Base-by-base conservation (phyloP, 2,329 filamentous ascomycete species). In the Fusarium protoensiforme region DNA sequence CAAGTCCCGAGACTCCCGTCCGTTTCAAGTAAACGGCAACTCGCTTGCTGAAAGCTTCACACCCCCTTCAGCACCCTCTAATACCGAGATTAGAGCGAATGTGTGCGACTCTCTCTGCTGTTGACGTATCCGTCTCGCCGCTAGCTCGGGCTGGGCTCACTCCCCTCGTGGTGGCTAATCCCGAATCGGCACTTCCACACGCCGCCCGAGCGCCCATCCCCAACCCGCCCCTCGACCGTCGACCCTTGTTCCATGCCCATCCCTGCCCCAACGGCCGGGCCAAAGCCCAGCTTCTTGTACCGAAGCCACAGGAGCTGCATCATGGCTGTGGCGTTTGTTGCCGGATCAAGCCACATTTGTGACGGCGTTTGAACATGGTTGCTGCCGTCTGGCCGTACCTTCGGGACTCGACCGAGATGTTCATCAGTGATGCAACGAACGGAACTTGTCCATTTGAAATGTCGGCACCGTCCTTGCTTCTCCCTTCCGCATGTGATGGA, bases 341-440 rank as follows among this genome's bases (percentile, higher is more conserved):
- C 18, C 13, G 18, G 20, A 24, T 29, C 20, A 22, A 72, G 68
- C 68, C 72, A 74, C 71, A 36, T 16, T 46, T 33, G 39, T 20
- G 39, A 24, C 33, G 35, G 36, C n/a, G 38, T 36, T 35, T 27
- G 33, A 64, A 56, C 54, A 41, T 33, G 35, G 36, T 59, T 35
- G 33, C 35, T 64, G 64, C 65, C 74, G 46, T 48, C 63, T 72
- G 62, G 59, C 75, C 74, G 74, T 67, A 53, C 56, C 58, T 72
- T 78, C 72, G 75, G 72, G 57, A 75, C 71, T 78, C 67, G 72
- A 77, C 75, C 72, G 75, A 78, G 72, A 78, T 53, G 51, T 54
- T 58, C 54, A 62, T 65, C 53, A 43, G 56, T 68, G 66, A 66
- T 68, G 58, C 65, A 66, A 68, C 48, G 35, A 39, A 70, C 61